Conservation (phyloP, 371 early-diverging fungal genomes). For the Mucor mucedo region DNA sequence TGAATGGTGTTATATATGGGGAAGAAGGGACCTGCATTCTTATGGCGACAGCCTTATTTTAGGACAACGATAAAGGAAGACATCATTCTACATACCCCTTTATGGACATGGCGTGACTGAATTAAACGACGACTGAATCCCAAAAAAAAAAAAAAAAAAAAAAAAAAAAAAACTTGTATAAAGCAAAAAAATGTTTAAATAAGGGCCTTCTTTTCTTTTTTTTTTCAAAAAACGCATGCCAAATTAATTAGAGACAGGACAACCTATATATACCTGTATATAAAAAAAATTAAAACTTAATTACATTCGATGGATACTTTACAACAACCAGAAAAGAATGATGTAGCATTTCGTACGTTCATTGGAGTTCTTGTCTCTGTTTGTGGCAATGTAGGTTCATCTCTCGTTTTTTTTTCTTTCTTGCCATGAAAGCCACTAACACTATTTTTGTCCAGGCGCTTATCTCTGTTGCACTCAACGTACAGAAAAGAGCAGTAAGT, state of each 20-base stretch:
- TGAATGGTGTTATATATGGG: too few relatives aligned
- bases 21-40: too few relatives aligned
- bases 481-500: conserved; percentile 72
- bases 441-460: conserved; percentile 48
- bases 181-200: too few relatives aligned
- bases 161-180: too few relatives aligned
- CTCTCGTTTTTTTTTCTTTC: background rate
- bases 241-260: too few relatives aligned
- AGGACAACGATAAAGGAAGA: too few relatives aligned
- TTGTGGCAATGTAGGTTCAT: conserved; percentile 61
- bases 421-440: background rate
- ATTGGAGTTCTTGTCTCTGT: conserved; percentile 70
- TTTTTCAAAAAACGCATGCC: background rate
- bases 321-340: conserved; percentile 9
- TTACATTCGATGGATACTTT: background rate
- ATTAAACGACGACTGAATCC: too few relatives aligned
- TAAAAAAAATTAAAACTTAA: background rate
- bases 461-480: conserved; percentile 72
- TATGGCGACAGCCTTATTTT: too few relatives aligned
- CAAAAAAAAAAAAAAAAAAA: too few relatives aligned
- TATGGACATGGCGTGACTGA: too few relatives aligned
- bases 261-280: background rate
- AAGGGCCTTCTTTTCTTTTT: background rate
- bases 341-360: conserved; percentile 50
- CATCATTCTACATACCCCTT: too few relatives aligned